Conservation (phyloP, 1,284 basidiomycete genomes). For the Ganoderma sinense region DNA sequence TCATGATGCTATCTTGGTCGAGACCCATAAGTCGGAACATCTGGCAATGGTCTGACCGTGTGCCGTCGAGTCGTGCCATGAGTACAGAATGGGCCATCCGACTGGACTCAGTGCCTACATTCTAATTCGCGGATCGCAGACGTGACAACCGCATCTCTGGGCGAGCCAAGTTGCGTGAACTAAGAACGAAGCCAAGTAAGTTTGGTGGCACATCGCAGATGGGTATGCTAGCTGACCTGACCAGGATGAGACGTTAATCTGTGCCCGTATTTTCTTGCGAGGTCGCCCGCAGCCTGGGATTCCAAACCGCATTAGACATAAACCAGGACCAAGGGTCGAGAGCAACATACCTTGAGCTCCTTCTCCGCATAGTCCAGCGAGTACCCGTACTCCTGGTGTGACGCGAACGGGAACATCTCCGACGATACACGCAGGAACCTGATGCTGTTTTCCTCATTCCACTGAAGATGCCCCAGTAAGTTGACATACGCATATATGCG, state of each 20-base stretch:
- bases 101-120: slow-evolving; percentile 43
- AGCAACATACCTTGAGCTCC: slow-evolving; percentile 48
- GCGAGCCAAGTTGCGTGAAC: slow-evolving; percentile 87
- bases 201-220: neutral
- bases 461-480: slow-evolving; percentile 49
- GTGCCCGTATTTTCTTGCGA: slow-evolving; percentile 82
- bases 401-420: slow-evolving; percentile 93
- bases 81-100: neutral
- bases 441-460: slow-evolving; percentile 84
- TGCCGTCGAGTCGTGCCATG: neutral
- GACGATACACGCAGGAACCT: slow-evolving; percentile 86
- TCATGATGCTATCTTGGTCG: slow-evolving; percentile 79
- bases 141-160: slow-evolving; percentile 74
- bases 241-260: slow-evolving; percentile 90
- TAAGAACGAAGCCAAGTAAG: slow-evolving; percentile 42
- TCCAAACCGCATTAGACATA: neutral
- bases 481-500: neutral
- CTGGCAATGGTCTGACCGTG: slow-evolving; percentile 71
- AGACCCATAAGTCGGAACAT: slow-evolving; percentile 88
- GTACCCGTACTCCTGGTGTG: slow-evolving; percentile 84
- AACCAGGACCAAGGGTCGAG: slow-evolving; percentile 17
- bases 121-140: slow-evolving; percentile 81
- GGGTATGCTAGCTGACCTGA: slow-evolving; percentile 27
- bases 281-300: slow-evolving; percentile 66
- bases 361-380: slow-evolving; percentile 72